phyloP scores from a whole-genome alignment of 140 eudicot genomes.

The Anethum foeniculum region DNA sequence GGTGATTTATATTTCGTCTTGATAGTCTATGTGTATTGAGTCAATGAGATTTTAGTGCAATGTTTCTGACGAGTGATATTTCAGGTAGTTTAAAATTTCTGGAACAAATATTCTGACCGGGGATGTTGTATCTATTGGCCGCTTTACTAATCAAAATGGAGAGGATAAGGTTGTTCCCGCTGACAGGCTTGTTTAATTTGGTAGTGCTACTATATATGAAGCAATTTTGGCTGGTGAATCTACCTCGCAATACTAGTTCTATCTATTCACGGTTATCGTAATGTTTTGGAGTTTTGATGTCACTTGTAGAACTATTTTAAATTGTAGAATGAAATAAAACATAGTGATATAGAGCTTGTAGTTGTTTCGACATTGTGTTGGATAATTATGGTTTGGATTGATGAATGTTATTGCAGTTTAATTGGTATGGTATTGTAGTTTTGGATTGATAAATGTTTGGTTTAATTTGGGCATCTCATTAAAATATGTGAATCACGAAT shows the following conservation, averaged over 20 bases:
- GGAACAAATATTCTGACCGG: conserved; percentile 95
- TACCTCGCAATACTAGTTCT: conserved; percentile 95
- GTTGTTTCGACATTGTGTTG: no score
- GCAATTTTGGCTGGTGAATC: conserved; percentile 98
- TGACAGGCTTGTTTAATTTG: conserved; percentile 86
- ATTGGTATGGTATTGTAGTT: no score
- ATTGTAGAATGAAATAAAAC: no score
- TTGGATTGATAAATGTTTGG: no score
- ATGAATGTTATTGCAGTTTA: no score
- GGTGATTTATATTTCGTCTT: not conserved
- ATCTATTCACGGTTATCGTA: no score
- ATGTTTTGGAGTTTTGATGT: no score
- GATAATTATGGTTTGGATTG: no score
- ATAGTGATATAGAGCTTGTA: no score
- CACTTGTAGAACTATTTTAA: no score
- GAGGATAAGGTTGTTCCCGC: conserved; percentile 98
- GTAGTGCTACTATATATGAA: conserved; percentile 92
- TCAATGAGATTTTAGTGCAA: conserved; percentile 3
- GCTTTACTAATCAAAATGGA: conserved; percentile 79
- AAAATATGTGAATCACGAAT: no score
- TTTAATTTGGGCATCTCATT: no score
- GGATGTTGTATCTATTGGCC: conserved; percentile 92
- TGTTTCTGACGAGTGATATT: conserved; percentile 5
- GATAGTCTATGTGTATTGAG: not conserved
- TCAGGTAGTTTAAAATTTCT: conserved; percentile 80